Base-by-base conservation (phyloP, 2,329 filamentous ascomycete species). In the Sporothrix schenckii region DNA sequence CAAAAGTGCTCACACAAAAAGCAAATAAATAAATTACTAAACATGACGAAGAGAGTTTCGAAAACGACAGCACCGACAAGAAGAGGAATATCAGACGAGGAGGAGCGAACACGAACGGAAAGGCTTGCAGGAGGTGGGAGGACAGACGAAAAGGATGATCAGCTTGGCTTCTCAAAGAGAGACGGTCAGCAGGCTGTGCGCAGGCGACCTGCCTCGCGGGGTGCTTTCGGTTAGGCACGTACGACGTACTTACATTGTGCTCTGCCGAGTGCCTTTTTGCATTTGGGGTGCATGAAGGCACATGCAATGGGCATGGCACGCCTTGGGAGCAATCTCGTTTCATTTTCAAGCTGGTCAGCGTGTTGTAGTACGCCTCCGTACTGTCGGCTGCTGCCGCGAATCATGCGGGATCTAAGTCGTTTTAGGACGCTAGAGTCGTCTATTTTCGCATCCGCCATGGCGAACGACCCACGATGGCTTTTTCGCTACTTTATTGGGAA, bases 401-500 rank as follows among this genome's bases (percentile, higher is more conserved):
- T 21, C 7, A n/a, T 7, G n/a, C 58, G 30, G 56, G 56, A 60
- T 60, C 58, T 47, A 47, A 10, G 58, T 41, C 30, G 34, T 16
- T 27, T 58, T 63, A 63, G 58, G 47, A 10, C 58, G n/a, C 39
- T 11, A 39, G 58, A 47, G 58, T 44, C 58, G 58, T 44, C 34
- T 47, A 47, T 7, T 24, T 41, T 27, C 27, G 52, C 52, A 54
- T 9, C 41, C n/a, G 44, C 39, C 4, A 63, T 63, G 39, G 16
- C 13, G 39, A 24, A 24, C 13, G 39, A 27, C 24, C 30, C 11
- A 58, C 54, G 16, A 58, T 21, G 16, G 19, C 19, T 21, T n/a
- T 7, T n/a, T 50, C n/a, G 9, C 11, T 16, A 7, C 41, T 16
- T 44, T 21, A 16, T n/a, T 9, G 16, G n/a, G 49, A 7, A 50